Percentiles rank a stretch among this genome's conserved stretches.
These are phyloP conservation scores for Amylocarpus encephaloides DNA, from an alignment of 2,329 filamentous ascomycete species.

Conservation along the genomic window DNA sequence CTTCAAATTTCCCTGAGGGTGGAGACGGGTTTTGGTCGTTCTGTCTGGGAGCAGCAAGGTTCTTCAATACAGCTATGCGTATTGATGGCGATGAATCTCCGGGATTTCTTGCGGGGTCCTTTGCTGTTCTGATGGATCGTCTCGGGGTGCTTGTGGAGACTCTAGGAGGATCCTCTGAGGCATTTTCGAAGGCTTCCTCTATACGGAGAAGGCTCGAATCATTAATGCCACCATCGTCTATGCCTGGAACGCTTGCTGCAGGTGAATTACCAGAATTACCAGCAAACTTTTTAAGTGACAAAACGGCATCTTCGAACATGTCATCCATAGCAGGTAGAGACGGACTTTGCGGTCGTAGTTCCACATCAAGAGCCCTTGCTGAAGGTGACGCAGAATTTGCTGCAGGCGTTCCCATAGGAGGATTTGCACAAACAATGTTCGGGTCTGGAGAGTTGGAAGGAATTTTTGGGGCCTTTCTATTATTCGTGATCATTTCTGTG, in stretches of 20 bases:
- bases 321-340: conserved; percentile 39
- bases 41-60: conserved; percentile 1
- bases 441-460: too few species aligned
- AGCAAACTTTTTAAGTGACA: conserved; percentile 16
- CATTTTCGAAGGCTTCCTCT: conserved; percentile 21
- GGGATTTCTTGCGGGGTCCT: background rate
- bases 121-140: background rate
- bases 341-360: background rate
- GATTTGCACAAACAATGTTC: too few species aligned
- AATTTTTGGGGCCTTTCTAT: too few species aligned
- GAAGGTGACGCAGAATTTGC: conserved; percentile 8
- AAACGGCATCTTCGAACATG: conserved; percentile 25
- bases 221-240: conserved; percentile 11
- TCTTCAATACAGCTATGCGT: conserved; percentile 7
- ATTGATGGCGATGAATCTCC: background rate
- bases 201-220: conserved; percentile 27
- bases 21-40: too few species aligned
- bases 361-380: conserved; percentile 2
- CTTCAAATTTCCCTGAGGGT: too few species aligned
- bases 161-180: background rate
- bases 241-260: conserved; percentile 13
- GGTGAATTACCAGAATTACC: background rate
- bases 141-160: too few species aligned
- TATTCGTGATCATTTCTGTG: background rate
- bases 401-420: background rate